Conservation (phyloP, 306 rosid genomes). For the Sophora flavescens region DNA sequence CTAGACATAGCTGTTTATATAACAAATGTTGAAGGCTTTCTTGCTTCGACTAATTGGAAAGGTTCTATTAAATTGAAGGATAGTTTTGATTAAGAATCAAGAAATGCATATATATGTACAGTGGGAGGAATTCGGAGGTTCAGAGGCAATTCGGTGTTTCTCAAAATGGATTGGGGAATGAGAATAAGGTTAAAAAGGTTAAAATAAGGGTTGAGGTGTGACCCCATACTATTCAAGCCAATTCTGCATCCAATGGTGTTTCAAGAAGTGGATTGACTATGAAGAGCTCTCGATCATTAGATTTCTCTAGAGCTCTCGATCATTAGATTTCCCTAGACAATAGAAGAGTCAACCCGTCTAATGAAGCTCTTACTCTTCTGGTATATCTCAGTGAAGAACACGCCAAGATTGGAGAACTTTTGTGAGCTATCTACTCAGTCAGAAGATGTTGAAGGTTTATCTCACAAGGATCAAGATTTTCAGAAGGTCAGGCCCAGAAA, state of each 20-base stretch:
- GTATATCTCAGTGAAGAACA: too few species aligned
- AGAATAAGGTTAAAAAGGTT: conserved; percentile 80
- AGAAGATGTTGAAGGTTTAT: too few species aligned
- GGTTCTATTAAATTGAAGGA: too few species aligned
- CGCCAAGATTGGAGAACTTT: too few species aligned
- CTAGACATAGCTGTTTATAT: too few species aligned
- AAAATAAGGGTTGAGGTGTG: conserved; percentile 87
- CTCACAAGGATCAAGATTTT: too few species aligned
- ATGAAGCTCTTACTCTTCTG: too few species aligned
- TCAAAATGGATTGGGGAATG: conserved; percentile 70
- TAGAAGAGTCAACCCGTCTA: too few species aligned
- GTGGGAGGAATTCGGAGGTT: conserved; percentile 68
- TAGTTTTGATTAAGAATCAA: not conserved
- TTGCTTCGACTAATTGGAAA: too few species aligned
- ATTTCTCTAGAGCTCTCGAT: conserved; percentile 60
- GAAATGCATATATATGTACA: conserved; percentile 50
- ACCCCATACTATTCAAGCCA: conserved; percentile 27
- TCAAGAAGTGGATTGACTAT: conserved; percentile 55
- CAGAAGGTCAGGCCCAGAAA: too few species aligned
- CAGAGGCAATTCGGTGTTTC: conserved; percentile 55
- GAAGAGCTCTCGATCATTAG: conserved; percentile 64
- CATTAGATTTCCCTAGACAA: conserved; percentile 52
- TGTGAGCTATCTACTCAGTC: too few species aligned
- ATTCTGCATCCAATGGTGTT: conserved; percentile 73
- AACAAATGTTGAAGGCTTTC: too few species aligned